Conservation (phyloP, 2,329 filamentous ascomycete species). For the Westerdykella ornata region DNA sequence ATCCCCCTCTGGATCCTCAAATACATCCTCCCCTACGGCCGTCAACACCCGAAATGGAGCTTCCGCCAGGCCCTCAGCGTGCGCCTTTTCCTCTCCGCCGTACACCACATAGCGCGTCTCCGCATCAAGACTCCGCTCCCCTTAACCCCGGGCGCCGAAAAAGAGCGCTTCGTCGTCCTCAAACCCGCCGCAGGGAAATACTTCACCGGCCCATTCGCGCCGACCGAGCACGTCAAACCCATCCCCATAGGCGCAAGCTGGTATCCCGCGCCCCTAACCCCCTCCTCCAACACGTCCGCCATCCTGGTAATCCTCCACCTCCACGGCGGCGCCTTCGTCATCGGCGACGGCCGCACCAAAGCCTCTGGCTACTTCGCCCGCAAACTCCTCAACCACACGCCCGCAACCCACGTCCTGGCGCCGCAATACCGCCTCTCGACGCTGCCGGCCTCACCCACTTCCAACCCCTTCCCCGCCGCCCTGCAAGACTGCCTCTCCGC, state of each 20-base stretch:
- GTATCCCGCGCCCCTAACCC: constrained; percentile 32
- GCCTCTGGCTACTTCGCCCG: constrained; percentile 27
- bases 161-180: constrained; percentile 35
- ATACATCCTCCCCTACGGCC: constrained; percentile 32
- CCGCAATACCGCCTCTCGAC: constrained; percentile 47
- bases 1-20: constrained; percentile 39
- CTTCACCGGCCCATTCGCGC: constrained; percentile 28
- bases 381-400: constrained; percentile 34
- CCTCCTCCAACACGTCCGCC: constrained; percentile 8
- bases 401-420: constrained; percentile 37
- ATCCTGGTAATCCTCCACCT: constrained; percentile 42
- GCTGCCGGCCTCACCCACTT: constrained; percentile 29
- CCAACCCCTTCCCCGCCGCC: constrained; percentile 46
- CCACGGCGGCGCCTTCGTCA: constrained; percentile 46
- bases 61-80: constrained; percentile 36
- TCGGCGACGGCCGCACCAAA: constrained; percentile 38
- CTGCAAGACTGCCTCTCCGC: constrained; percentile 45
- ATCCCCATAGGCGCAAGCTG: constrained; percentile 39
- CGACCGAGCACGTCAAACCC: constrained; percentile 32
- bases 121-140: constrained; percentile 26
- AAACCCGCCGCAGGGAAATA: constrained; percentile 13
- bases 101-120: constrained; percentile 30
- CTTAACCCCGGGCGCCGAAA: constrained; percentile 34
- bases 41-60: constrained; percentile 38
- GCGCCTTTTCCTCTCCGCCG: constrained; percentile 27